Evolutionary conservation across 805 yeast genomes (phyloP), one percentile per base, ranked within the genome.

Genomic region (Pichia kluyveri): DNA sequence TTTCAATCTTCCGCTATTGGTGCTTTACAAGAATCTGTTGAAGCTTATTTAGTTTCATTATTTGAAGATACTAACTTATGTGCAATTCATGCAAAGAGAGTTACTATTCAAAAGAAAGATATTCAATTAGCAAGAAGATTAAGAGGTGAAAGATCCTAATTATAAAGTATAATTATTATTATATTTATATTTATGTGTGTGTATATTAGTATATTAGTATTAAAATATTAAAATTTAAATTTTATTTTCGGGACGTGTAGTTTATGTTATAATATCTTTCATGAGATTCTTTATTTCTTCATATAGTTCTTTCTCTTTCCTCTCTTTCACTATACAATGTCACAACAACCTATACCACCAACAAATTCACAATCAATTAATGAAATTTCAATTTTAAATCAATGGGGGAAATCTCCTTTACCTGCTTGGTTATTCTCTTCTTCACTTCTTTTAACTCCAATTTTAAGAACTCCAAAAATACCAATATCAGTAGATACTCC

Each of bases 51-150:
- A 62, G 96, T 91, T 47, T 87, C 96, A 52, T 73, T 91, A 65
- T 93, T 91, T 61, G 98, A 91, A 77, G 98, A 93, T 72, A 93
- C 98, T 58, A 91, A 90, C 78, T 80, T 91, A 76, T 93, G 97
- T 76, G 97, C 98, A 57, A 87, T 89, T 60, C 99, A 91, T 73
- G 99, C 98, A 65, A 91, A 93, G 83, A 85, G 99, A 76, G 98
- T 91, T 61, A 91, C 99, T 57, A 88, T 91, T 66, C 96, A 88
- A 80, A 91, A 89, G 87, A 90, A 90, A 76, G 99, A 91, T 72
- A 87, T 91, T 69, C 96, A 90, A 69, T 79, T 91, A 68, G 99
- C 98, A 59, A 86, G 97, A 77, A 86, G 98, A 78, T 82, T 91
- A 69, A 84, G 97, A 76, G 98, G 97, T 72, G 95, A 86, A 77